phyloP scores from a whole-genome alignment of 495 filamentous ascomycete genomes.

The Penicillium lagena region DNA sequence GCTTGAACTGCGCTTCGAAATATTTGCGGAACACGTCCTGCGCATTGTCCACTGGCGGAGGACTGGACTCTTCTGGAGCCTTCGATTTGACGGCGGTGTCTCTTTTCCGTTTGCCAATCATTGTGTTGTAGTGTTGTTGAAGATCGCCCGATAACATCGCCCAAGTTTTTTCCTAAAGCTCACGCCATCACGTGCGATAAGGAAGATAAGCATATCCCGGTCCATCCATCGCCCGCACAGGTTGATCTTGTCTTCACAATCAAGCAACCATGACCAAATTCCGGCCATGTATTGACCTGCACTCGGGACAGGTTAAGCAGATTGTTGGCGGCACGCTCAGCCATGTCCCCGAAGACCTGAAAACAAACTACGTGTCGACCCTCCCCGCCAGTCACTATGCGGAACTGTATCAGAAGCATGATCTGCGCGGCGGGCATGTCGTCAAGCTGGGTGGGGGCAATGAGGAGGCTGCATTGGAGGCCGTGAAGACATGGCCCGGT shows the following conservation, averaged over 20 bases:
- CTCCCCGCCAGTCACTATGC: conserved; percentile 78
- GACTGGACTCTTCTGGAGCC: conserved; percentile 12
- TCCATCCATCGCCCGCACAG: background rate
- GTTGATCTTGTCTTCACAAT: conserved; percentile 1
- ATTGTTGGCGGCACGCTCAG: conserved; percentile 92
- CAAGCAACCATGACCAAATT: conserved; percentile 75
- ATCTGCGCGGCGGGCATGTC: conserved; percentile 76
- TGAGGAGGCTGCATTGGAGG: conserved; percentile 68
- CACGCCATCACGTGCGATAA: conserved; percentile 38
- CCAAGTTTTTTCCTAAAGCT: conserved; percentile 9
- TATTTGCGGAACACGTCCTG: conserved; percentile 64
- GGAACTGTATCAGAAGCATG: conserved; percentile 65
- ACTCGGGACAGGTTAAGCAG: conserved; percentile 93
- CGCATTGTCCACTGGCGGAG: conserved; percentile 17
- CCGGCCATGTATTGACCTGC: conserved; percentile 93
- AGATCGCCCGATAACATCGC: background rate
- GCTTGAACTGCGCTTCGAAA: conserved; percentile 84
- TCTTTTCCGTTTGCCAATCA: conserved; percentile 35
- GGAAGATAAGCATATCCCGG: conserved; percentile 29
- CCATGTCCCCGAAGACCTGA: conserved; percentile 55
- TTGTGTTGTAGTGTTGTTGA: conserved; percentile 9
- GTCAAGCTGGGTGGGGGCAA: conserved; percentile 94
- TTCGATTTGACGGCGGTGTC: conserved; percentile 29
- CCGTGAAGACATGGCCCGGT: conserved; percentile 67
- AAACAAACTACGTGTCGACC: conserved; percentile 85